Evolutionary conservation across 257 asterid species (phyloP).

Genomic region (Eustoma russellianum): DNA sequence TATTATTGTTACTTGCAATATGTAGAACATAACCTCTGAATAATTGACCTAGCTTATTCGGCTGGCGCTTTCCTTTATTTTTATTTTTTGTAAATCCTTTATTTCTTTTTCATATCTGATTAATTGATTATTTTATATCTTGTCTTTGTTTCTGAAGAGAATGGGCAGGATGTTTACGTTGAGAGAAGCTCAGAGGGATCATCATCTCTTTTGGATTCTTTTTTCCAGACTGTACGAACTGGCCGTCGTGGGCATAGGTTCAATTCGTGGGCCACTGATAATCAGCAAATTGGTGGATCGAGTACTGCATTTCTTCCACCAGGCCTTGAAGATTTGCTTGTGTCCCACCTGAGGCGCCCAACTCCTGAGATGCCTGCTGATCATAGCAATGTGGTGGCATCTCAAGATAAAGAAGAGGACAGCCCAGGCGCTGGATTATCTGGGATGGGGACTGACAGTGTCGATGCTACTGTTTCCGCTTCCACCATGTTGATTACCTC

Average conservation of each 20-base stretch:
- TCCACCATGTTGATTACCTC: constrained; percentile 33
- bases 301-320: constrained; percentile 64
- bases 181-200: constrained; percentile 58
- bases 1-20: background rate
- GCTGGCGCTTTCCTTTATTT: background rate
- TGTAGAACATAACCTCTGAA: too few relatives aligned
- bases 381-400: constrained; percentile 21
- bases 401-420: constrained; percentile 53
- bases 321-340: constrained; percentile 84
- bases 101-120: background rate
- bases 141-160: constrained; percentile 34
- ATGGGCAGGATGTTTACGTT: constrained; percentile 35
- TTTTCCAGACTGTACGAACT: constrained; percentile 68
- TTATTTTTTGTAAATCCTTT: too few relatives aligned
- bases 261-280: constrained; percentile 65
- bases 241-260: constrained; percentile 88
- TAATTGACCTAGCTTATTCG: too few relatives aligned
- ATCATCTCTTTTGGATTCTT: constrained; percentile 62
- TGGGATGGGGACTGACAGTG: constrained; percentile 35
- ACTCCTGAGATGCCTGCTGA: constrained; percentile 45
- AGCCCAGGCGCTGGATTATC: constrained; percentile 40
- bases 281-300: constrained; percentile 64
- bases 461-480: constrained; percentile 36
- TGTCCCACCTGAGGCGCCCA: constrained; percentile 69
- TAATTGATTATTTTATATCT: constrained; percentile 1